Conservation (phyloP, 2,329 filamentous ascomycete genomes). For the Biscogniauxia sp. region DNA sequence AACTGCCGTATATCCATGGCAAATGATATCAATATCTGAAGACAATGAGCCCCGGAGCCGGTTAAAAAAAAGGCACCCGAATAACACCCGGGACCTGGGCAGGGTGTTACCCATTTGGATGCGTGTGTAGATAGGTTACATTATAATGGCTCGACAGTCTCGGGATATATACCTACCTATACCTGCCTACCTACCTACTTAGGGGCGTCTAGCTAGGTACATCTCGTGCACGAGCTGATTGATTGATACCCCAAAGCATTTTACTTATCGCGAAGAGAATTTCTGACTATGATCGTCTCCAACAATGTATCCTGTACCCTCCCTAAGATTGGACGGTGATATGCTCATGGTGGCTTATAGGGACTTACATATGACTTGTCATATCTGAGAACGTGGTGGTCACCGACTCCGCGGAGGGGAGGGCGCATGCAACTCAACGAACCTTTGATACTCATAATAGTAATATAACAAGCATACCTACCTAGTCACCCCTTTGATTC, state of each 20-base stretch:
- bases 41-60: not conserved
- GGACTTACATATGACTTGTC: not conserved
- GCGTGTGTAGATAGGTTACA: not conserved
- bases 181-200: not conserved
- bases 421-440: not conserved
- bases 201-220: not conserved
- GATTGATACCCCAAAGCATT: not conserved
- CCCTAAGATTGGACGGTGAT: not conserved
- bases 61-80: not conserved
- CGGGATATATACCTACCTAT: not conserved
- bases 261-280: not conserved
- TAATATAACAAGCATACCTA: not conserved
- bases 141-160: not conserved
- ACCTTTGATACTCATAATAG: not conserved
- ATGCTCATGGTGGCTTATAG: not conserved
- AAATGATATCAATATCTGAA: not conserved
- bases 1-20: slow-evolving; percentile 1
- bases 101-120: not conserved
- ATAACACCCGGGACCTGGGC: not conserved
- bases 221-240: not conserved
- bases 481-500: too few species aligned
- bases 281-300: not conserved
- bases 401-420: not conserved
- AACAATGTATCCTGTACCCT: not conserved
- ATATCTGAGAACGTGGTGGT: not conserved